phyloP scores from a whole-genome alignment of 352 stramenopile genomes.

The Phytophthora europaea region DNA sequence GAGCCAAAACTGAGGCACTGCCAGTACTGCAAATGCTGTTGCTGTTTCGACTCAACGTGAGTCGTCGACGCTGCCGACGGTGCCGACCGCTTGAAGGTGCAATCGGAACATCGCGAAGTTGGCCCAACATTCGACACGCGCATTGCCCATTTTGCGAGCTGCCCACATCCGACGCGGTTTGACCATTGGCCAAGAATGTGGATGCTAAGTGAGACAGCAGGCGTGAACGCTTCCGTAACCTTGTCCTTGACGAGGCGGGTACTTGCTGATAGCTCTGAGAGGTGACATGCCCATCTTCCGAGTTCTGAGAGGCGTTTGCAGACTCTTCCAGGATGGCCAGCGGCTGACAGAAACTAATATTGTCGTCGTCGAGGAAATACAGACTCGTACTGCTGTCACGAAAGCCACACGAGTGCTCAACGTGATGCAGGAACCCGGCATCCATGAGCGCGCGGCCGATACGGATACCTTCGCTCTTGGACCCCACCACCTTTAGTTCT shows the following conservation, averaged over 20 bases:
- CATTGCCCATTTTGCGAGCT: conserved; percentile 15
- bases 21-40: conserved; percentile 20
- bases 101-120: conserved; percentile 10
- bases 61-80: conserved; percentile 1
- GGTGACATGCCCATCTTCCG: conserved; percentile 3
- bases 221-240: conserved; percentile 22
- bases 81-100: conserved; percentile 20
- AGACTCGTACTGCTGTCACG: conserved; percentile 21
- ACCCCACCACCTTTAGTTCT: conserved; percentile 33
- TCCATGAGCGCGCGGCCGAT: conserved; percentile 71
- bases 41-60: conserved; percentile 18
- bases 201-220: conserved; percentile 27
- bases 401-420: conserved; percentile 44
- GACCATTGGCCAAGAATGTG: conserved; percentile 18
- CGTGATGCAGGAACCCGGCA: conserved; percentile 60
- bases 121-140: conserved; percentile 19
- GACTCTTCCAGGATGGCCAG: conserved; percentile 44
- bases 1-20: conserved; percentile 3
- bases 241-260: conserved; percentile 14
- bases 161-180: conserved; percentile 3
- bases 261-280: conserved; percentile 10
- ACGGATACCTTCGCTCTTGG: conserved; percentile 42
- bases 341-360: conserved; percentile 46
- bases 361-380: conserved; percentile 60
- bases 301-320: conserved; percentile 16